Base-by-base conservation (phyloP, 192 early-diverging fungal genomes). In the Radiomyces spectabilis region DNA sequence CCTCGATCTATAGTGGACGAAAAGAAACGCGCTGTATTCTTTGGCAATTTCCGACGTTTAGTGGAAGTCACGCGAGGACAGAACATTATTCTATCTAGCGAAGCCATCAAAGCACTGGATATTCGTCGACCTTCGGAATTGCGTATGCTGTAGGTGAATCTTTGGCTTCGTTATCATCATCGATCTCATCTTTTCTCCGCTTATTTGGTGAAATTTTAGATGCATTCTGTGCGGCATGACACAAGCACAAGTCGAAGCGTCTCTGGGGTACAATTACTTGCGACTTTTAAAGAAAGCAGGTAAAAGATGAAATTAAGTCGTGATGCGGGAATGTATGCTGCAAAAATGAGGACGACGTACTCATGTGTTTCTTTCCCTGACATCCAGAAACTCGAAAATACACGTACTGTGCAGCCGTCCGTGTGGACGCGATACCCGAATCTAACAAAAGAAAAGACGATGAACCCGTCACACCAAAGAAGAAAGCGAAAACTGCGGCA, bases 71-170 rank as follows among this genome's bases (percentile, higher is more conserved):
- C 86, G 0, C 75, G 80, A 32, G 91, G 89, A 18, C 85, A 86
- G 44, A 86, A 93, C 60, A 60, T 94, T 3, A 83, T 94, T 15
- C 43, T 92, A 30, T 71, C 81, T 3, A 82, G 84, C 47, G 87
- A 77, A 42, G 88, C 90, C 0, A 57, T 73, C 57, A 72, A 59
- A 25, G 85, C 79, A 22, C 68, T 94, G 50, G 85, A 92, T 33
- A 58, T 91, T 32, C 73, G 85, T 22, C 79, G 88, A 34, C 82
- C 85, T 5, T 78, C 83, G 48, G 92, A 94, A 59, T 72, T 94
- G 22, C 73, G 87, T 18, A 90, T 90, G 54, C 69, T 94, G 82
- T 89, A 68, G 74, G 79, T 66, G n/a, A n/a, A n/a, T 15, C 25
- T 46, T 53, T 55, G 1, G 43, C 5, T 47, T 48, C 30, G 24